These are phyloP conservation scores for Candida boleticola DNA, from an alignment of 805 yeast species.

Conservation along the genomic window DNA sequence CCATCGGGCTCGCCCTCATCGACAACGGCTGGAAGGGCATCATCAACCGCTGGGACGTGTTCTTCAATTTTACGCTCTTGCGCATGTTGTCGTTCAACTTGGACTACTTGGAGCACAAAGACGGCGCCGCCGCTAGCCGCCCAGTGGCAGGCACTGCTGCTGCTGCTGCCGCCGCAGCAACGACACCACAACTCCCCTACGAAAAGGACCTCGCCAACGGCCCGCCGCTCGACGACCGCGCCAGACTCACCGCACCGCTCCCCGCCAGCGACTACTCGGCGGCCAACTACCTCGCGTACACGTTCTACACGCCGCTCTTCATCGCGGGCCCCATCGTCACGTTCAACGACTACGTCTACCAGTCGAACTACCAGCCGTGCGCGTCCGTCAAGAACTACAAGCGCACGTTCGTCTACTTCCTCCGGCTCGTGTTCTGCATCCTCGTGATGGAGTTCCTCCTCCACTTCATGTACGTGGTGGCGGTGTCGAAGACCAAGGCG, in stretches of 20 bases:
- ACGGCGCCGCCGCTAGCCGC: background rate
- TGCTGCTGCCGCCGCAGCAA: slow-evolving; percentile 60
- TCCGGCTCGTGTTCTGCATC: slow-evolving; percentile 69
- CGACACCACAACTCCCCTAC: slow-evolving; percentile 59
- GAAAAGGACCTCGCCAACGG: slow-evolving; percentile 53
- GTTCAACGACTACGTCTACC: slow-evolving; percentile 86
- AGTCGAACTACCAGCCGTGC: slow-evolving; percentile 52
- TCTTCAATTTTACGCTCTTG: slow-evolving; percentile 83
- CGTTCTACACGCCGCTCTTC: slow-evolving; percentile 82
- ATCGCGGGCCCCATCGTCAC: slow-evolving; percentile 95
- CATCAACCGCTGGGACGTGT: slow-evolving; percentile 92
- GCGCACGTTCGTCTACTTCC: slow-evolving; percentile 58
- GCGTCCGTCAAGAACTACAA: slow-evolving; percentile 54
- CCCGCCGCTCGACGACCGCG: slow-evolving; percentile 52
- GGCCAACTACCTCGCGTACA: slow-evolving; percentile 70
- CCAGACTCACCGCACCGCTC: slow-evolving; percentile 62
- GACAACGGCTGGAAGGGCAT: slow-evolving; percentile 71
- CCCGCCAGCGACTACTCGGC: slow-evolving; percentile 58
- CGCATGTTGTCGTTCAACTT: slow-evolving; percentile 80
- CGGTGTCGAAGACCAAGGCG: slow-evolving; percentile 84
- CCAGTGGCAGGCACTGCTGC: background rate
- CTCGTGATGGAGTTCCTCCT: slow-evolving; percentile 85
- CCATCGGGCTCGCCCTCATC: slow-evolving; percentile 52
- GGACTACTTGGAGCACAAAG: slow-evolving; percentile 59
- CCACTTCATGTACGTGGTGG: slow-evolving; percentile 90